Evolutionary conservation across 2,329 filamentous ascomycete genomes (phyloP).

Genomic region (Beauveria varroae): DNA sequence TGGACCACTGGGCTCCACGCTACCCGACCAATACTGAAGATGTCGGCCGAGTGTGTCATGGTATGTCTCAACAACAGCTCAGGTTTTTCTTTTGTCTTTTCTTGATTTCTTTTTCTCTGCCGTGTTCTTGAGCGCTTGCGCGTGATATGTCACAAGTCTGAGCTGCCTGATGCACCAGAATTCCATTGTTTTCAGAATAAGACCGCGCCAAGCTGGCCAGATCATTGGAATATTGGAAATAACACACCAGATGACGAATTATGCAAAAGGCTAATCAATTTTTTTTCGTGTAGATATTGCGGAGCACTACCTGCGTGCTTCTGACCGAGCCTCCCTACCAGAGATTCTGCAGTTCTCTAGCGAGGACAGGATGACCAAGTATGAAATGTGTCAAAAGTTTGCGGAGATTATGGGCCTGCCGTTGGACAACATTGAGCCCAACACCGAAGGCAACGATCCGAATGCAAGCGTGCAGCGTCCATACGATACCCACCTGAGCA

Average conservation of each 20-base stretch:
- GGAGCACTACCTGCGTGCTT: constrained; percentile 53
- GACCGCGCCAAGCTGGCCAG: neutral
- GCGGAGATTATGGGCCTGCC: constrained; percentile 72
- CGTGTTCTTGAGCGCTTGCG: neutral
- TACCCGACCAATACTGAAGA: constrained; percentile 90
- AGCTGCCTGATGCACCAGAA: neutral
- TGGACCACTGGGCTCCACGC: constrained; percentile 80
- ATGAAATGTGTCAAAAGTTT: constrained; percentile 74
- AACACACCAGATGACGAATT: neutral
- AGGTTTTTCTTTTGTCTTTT: constrained; percentile 3
- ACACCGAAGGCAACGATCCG: constrained; percentile 64
- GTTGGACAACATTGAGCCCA: constrained; percentile 58
- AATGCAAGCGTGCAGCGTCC: constrained; percentile 68
- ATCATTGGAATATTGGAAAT: neutral
- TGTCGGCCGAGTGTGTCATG: constrained; percentile 67
- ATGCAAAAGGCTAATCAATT: neutral
- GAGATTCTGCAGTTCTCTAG: constrained; percentile 75
- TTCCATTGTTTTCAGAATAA: neutral
- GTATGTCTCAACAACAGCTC: constrained; percentile 31
- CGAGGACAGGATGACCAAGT: constrained; percentile 82
- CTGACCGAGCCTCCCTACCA: constrained; percentile 50
- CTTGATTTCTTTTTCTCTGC: constrained; percentile 8
- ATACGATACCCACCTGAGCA: constrained; percentile 84
- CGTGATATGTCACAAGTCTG: neutral
- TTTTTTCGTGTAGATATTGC: constrained; percentile 51